Base-by-base conservation (phyloP, 23 red algal genomes). In the Cyanidiococcus yangmingshanensis region DNA sequence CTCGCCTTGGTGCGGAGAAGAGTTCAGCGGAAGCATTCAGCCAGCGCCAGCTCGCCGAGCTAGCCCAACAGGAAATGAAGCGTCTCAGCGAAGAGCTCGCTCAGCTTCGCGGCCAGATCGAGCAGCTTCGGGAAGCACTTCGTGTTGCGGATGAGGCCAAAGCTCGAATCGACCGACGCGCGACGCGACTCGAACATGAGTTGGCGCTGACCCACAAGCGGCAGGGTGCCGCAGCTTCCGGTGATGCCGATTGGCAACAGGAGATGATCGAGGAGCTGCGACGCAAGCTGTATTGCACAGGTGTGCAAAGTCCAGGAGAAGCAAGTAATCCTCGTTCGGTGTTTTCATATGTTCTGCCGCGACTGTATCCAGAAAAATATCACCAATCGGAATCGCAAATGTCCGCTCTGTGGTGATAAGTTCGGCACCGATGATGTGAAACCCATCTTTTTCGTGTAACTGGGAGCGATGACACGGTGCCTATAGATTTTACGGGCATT, bases 271-370 rank as follows among this genome's bases (percentile, higher is more conserved):
- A 74, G 57, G 87, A 96, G 39, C 74, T 96, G 45, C 68, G 86
- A 31, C 83, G 80, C 59, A 87, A 88, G 35, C 77, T 96, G 17
- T 74, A 89, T 75, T 98, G 94, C 57, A 87, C 94, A 0, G n/a
- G 82, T 98, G 45, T 76, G 82, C 15, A 84, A 88, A 31, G 82
- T 58, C 68, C 74, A 86, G 82, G 79, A 79, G 27, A 98, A 98
- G 50, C 87, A 91, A 74, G 89, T 91, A 15, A 88, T 85, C 2
- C 75, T 98, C 25, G 32, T 89, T 39, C 67, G 94, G 36, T 98
- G 94, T 77, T 85, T 88, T 39, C 94, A 98, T 67, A 59, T 98
- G 50, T 98, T 98, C 50, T 90, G 94, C 77, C 84, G 88, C 24
- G 77, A 91, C 37, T 98, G 94, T 80, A 86, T 90, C 39, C 86